A percentile compares a stretch with the other conserved stretches of the same genome.
These are phyloP conservation scores for Venturia asperata DNA, from an alignment of 2,329 filamentous ascomycete genomes.

Conservation along the genomic window DNA sequence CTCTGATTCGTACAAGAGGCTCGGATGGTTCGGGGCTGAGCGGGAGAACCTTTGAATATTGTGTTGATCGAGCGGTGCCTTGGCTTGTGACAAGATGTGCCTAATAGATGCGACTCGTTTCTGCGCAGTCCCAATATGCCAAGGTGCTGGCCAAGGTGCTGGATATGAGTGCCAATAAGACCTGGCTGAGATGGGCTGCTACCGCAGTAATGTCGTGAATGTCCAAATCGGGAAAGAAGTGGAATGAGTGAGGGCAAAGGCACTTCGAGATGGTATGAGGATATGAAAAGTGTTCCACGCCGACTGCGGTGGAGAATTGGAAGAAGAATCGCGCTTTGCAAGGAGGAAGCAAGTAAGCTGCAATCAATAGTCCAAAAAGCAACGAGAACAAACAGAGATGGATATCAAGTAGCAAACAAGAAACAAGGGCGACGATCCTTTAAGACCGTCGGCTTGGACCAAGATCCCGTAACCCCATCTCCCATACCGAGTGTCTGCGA, in stretches of 20 bases:
- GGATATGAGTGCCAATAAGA: not conserved
- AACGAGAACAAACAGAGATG: not conserved
- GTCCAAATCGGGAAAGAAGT: too few species aligned
- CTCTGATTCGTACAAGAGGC: not conserved
- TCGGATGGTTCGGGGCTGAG: not conserved
- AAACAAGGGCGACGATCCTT: not conserved
- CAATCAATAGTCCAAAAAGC: not conserved
- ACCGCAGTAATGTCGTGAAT: too few species aligned
- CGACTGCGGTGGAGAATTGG: too few species aligned
- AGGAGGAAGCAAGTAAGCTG: not conserved
- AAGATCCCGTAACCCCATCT: not conserved
- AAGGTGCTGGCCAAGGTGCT: not conserved
- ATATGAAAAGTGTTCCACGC: too few species aligned
- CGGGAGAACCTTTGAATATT: not conserved
- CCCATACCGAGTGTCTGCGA: conserved; percentile 1
- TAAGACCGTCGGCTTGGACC: not conserved
- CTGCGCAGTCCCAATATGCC: not conserved
- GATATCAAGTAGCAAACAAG: not conserved
- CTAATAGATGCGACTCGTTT: not conserved
- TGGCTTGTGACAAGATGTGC: not conserved
- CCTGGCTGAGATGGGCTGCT: not conserved
- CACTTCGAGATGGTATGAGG: too few species aligned
- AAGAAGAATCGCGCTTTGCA: not conserved
- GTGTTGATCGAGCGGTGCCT: not conserved
- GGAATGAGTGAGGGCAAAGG: too few species aligned